phyloP scores from a whole-genome alignment of 192 early-diverging fungal species.

The Podila epigama region DNA sequence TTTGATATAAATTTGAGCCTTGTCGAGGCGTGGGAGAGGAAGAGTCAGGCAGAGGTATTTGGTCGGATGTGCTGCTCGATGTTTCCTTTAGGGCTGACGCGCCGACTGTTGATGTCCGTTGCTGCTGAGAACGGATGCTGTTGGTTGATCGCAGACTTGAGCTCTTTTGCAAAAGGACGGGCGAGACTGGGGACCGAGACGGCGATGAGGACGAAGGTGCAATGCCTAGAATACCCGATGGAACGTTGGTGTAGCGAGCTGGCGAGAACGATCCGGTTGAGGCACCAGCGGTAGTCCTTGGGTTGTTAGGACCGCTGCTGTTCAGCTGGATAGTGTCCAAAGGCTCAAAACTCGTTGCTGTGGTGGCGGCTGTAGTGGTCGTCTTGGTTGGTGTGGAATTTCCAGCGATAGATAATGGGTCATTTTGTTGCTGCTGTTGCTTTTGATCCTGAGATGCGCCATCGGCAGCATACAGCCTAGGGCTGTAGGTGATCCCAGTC shows the following conservation, averaged over 20 bases:
- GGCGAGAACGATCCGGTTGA: slow-evolving; percentile 5
- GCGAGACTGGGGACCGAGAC: slow-evolving; percentile 3
- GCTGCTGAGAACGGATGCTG: neutral
- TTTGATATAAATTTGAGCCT: neutral
- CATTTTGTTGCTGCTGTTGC: neutral
- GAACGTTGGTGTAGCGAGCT: neutral
- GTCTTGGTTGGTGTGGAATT: too few species aligned
- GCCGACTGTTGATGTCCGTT: neutral
- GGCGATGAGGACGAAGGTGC: slow-evolving; percentile 5
- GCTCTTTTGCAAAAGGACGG: slow-evolving; percentile 6
- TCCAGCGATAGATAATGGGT: too few species aligned
- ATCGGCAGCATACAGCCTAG: neutral
- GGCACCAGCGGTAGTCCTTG: neutral
- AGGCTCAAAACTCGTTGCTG: neutral
- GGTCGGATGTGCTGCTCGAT: neutral
- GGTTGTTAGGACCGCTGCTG: neutral
- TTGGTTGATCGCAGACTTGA: slow-evolving; percentile 1
- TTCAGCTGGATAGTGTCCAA: neutral
- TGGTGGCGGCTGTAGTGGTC: too few species aligned
- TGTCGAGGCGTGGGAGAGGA: neutral
- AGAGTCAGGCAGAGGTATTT: neutral
- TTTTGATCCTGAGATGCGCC: neutral
- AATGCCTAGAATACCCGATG: neutral
- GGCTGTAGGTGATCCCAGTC: neutral
- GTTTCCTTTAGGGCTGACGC: neutral